phyloP scores from a whole-genome alignment of 176 grass and related monocot species.

The Thalia dealbata region DNA sequence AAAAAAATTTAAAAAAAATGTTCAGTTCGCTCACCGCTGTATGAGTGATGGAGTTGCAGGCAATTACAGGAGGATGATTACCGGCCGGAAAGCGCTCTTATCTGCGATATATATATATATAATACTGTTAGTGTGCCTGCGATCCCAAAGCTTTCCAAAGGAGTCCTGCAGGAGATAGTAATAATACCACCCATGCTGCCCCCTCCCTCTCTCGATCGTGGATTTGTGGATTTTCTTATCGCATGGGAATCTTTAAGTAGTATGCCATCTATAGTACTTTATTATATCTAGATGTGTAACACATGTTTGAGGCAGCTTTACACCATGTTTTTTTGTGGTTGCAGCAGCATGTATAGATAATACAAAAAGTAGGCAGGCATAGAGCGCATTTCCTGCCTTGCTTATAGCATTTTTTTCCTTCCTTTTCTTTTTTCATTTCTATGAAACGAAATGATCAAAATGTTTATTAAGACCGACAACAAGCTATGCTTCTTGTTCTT shows the following conservation, averaged over 20 bases:
- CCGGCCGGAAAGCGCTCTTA: not conserved
- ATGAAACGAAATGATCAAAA: no score
- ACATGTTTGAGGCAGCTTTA: constrained; percentile 15
- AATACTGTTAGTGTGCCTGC: constrained; percentile 19
- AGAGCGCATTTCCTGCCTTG: no score
- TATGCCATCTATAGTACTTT: constrained; percentile 15
- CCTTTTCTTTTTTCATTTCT: no score
- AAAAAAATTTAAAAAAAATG: not conserved
- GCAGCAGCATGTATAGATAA: not conserved
- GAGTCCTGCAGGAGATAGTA: constrained; percentile 20
- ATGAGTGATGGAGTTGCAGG: constrained; percentile 7
- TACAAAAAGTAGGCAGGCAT: not conserved
- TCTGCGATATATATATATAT: no score
- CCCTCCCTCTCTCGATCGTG: constrained; percentile 3
- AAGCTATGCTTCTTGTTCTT: no score
- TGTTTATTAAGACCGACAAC: no score
- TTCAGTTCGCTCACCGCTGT: constrained; percentile 12
- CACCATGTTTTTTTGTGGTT: not conserved
- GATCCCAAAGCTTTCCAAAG: constrained; percentile 33
- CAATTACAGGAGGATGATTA: constrained; percentile 42
- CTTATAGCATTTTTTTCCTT: no score
- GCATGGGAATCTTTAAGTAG: constrained; percentile 37
- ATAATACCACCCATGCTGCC: constrained; percentile 20
- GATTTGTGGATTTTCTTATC: constrained; percentile 26
- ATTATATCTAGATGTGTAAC: not conserved